phyloP scores from a whole-genome alignment of 352 stramenopile genomes.

The Saprolegnia diclina region DNA sequence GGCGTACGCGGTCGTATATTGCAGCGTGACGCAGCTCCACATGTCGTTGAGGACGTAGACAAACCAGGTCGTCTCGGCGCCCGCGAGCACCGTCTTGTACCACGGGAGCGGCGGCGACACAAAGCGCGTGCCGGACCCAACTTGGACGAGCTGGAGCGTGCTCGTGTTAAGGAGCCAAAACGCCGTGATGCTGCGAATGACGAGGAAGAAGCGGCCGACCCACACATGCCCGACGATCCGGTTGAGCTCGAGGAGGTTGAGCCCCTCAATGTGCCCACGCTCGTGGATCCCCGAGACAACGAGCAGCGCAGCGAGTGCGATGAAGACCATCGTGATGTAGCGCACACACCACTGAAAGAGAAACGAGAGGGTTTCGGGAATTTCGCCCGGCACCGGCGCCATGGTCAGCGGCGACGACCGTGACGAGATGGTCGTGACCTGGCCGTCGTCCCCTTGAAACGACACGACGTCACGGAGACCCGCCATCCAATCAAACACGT shows the following conservation, averaged over 20 bases:
- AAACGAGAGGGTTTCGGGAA: slow-evolving; percentile 12
- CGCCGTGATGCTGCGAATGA: slow-evolving; percentile 24
- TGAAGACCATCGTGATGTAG: slow-evolving; percentile 9
- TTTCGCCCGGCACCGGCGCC: slow-evolving; percentile 3
- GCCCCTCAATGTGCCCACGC: slow-evolving; percentile 12
- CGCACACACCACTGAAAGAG: neutral
- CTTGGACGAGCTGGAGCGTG: neutral
- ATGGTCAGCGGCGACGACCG: slow-evolving; percentile 4
- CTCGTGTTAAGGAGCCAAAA: slow-evolving; percentile 12
- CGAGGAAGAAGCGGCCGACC: slow-evolving; percentile 12
- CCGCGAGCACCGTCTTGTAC: slow-evolving; percentile 9
- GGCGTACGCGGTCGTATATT: slow-evolving; percentile 15
- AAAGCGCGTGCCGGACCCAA: slow-evolving; percentile 3
- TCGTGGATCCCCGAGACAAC: slow-evolving; percentile 10
- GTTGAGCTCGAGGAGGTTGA: slow-evolving; percentile 13
- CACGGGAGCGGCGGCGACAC: slow-evolving; percentile 14
- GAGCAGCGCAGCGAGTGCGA: neutral
- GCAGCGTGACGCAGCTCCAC: slow-evolving; percentile 1
- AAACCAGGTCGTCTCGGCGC: slow-evolving; percentile 10
- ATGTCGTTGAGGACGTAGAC: slow-evolving; percentile 19
- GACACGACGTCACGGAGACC: neutral
- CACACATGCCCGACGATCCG: slow-evolving; percentile 20
- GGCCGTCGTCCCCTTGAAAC: neutral
- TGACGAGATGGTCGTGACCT: neutral
- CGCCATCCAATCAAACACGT: slow-evolving; percentile 1